Evolutionary conservation across 164 flowering plant species (phyloP), one percentile per base, ranked within the genome.

Genomic region (Pachysandra terminalis): DNA sequence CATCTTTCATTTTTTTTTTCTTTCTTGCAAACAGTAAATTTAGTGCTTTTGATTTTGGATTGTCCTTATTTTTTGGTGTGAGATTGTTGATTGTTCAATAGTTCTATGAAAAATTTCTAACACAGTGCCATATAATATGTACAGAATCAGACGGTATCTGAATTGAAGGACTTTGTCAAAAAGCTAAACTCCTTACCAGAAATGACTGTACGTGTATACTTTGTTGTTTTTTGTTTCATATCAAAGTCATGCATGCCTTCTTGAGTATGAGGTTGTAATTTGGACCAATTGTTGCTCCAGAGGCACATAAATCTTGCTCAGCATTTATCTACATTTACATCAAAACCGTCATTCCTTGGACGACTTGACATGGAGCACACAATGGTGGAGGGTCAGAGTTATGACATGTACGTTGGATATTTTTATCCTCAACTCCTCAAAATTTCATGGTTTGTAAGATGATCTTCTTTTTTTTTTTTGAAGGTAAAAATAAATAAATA

Each of bases 281-380:
- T 53, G 19, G 25, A 13, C 53, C 64, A 16, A 27, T 63, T 68
- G 25, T 76, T 73, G 48, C 67, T 86, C 60, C 78, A 95, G 99
- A 90, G 98, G 82, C 99, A 95, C 82, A 90, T 92, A 68, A 87
- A 89, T 83, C 96, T 95, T 73, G 99, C 98, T 74, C 97, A 92
- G 73, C 96, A 95, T 82, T 71, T 95, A 73, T 67, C 89, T 28
- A 85, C 88, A 32, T 85, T 82, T 67, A 90, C 99, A 59, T 87
- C 98, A 70, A 95, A 95, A 79, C 86, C 91, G 19, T 84, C 96
- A 49, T 95, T 95, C 79, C 86, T 82, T 73, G 89, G 84, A 40
- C 83, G 81, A 45, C 94, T 95, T 75, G 98, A 95, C 77, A 95
- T 95, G 87, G 99, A 95, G 71, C 98, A 95, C 61, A 92, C 99